Conservation (phyloP, 1,284 basidiomycete species). For the Schizophyllum amplum region DNA sequence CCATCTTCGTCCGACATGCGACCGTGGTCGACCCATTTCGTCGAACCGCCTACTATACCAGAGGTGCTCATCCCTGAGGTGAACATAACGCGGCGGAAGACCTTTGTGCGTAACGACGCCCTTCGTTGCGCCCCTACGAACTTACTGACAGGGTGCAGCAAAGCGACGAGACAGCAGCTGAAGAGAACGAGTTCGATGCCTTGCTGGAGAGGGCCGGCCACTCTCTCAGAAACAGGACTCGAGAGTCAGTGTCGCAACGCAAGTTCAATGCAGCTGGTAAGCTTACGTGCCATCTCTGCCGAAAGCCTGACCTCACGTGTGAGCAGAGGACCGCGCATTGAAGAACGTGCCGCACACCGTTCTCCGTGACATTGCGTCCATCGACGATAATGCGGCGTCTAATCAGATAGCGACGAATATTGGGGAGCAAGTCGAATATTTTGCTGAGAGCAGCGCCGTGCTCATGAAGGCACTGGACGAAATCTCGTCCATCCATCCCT, state of each 20-base stretch:
- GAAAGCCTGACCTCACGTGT: too few relatives aligned
- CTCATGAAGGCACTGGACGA: slow-evolving; percentile 4
- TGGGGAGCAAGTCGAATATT: slow-evolving; percentile 16
- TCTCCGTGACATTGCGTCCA: background rate
- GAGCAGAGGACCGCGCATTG: background rate
- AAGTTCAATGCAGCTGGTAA: background rate
- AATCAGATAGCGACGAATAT: slow-evolving; percentile 2
- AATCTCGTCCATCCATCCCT: background rate
- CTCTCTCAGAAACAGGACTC: background rate
- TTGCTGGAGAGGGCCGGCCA: background rate
- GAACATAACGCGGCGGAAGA: background rate
- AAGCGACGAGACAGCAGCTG: background rate
- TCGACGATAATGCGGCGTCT: background rate
- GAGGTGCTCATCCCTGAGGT: background rate
- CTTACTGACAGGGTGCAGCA: background rate
- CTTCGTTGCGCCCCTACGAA: background rate
- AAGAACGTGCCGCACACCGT: background rate
- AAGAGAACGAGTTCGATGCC: background rate
- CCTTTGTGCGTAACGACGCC: background rate
- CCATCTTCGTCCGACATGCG: too few relatives aligned
- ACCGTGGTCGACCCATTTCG: too few relatives aligned
- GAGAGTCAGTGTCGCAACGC: background rate
- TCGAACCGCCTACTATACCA: background rate
- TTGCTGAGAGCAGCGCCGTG: slow-evolving; percentile 18
- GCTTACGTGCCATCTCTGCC: too few relatives aligned